These are phyloP conservation scores for Colletotrichum tanaceti DNA, from an alignment of 2,329 filamentous ascomycete species.

Conservation along the genomic window DNA sequence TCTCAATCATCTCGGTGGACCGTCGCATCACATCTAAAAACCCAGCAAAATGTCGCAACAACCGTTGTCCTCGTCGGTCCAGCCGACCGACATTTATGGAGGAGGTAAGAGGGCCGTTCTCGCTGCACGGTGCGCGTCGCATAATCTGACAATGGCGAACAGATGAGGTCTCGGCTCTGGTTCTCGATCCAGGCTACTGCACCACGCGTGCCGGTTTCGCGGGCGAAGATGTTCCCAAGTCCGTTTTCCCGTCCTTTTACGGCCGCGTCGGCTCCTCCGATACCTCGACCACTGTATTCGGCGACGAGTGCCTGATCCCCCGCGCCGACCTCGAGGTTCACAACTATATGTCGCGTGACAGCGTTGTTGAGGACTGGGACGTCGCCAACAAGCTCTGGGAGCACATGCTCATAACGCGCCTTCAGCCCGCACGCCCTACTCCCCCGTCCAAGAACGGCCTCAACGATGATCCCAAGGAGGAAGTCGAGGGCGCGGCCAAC, in stretches of 20 bases:
- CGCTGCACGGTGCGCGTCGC: conserved; percentile 26
- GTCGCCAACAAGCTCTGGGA: conserved; percentile 91
- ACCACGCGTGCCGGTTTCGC: conserved; percentile 94
- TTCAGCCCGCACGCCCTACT: conserved; percentile 80
- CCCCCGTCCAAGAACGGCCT: conserved; percentile 81
- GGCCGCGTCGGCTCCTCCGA: conserved; percentile 67
- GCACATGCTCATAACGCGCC: conserved; percentile 86
- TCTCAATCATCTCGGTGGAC: conserved; percentile 26
- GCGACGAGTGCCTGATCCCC: conserved; percentile 89
- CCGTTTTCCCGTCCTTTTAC: conserved; percentile 91
- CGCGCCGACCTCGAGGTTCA: conserved; percentile 81
- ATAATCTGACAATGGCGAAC: conserved; percentile 32
- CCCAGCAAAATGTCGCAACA: conserved; percentile 64
- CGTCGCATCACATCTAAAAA: conserved; percentile 20
- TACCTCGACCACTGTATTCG: conserved; percentile 74
- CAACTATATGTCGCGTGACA: conserved; percentile 92
- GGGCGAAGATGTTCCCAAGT: conserved; percentile 96
- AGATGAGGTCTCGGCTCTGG: conserved; percentile 98
- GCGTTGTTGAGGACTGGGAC: conserved; percentile 97
- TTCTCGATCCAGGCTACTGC: conserved; percentile 94
- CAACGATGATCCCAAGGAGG: conserved; percentile 73
- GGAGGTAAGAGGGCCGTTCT: conserved; percentile 60
- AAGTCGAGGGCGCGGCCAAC: conserved; percentile 70
- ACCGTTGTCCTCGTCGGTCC: conserved; percentile 65
- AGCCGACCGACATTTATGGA: conserved; percentile 72